phyloP scores from a whole-genome alignment of 768 basidiomycete genomes.

The Scleroderma bovista region DNA sequence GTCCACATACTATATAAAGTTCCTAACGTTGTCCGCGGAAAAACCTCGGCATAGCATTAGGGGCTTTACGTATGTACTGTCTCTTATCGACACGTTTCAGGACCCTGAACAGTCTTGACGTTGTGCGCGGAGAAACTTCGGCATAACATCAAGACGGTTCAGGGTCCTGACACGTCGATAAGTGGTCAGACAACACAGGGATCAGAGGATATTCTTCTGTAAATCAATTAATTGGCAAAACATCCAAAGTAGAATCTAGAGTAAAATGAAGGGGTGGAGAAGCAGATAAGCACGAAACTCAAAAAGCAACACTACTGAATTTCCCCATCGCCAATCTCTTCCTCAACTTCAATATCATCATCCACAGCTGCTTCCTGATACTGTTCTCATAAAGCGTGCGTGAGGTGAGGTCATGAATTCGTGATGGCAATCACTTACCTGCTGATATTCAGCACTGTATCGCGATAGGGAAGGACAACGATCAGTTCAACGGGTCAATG shows the following conservation, averaged over 20 bases:
- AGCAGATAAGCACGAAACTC: neutral
- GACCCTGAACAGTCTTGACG: no score
- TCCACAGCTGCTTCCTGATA: conserved; percentile 56
- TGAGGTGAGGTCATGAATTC: neutral
- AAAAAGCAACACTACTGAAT: conserved; percentile 24
- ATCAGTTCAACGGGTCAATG: neutral
- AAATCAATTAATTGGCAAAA: conserved; percentile 15
- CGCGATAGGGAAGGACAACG: conserved; percentile 3
- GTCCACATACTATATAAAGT: no score
- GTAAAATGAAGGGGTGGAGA: conserved; percentile 2
- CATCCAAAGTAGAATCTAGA: neutral
- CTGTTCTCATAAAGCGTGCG: conserved; percentile 23
- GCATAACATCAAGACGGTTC: no score
- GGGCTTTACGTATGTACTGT: no score
- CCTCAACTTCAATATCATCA: conserved; percentile 36
- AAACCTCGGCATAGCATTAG: no score
- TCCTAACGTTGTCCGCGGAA: no score
- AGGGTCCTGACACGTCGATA: no score
- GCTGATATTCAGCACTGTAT: conserved; percentile 84
- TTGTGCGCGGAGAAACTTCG: no score
- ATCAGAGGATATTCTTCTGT: conserved; percentile 8
- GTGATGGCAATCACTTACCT: conserved; percentile 37
- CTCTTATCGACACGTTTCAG: no score
- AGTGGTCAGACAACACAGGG: no score
- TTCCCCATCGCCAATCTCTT: conserved; percentile 20